Conservation (phyloP, 495 filamentous ascomycete genomes). For the Lasiosphaeris hirsuta region DNA sequence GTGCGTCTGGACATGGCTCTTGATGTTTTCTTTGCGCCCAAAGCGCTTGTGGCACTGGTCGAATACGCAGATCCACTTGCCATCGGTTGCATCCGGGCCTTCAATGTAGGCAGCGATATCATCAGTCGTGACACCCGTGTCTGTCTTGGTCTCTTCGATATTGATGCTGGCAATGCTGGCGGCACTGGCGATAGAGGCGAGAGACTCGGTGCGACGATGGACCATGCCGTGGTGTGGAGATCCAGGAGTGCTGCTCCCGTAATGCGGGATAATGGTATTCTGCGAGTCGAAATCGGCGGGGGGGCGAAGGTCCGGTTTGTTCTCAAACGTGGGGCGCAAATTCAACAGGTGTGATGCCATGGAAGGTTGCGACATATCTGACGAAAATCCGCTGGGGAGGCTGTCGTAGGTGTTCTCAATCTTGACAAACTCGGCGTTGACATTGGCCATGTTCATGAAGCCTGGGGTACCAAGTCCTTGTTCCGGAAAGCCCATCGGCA, state of each 20-base stretch:
- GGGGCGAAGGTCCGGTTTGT: slow-evolving; percentile 33
- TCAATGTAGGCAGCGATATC: slow-evolving; percentile 83
- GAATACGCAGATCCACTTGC: slow-evolving; percentile 85
- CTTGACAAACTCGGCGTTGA: slow-evolving; percentile 51
- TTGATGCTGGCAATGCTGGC: slow-evolving; percentile 56
- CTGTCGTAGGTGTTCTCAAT: slow-evolving; percentile 46
- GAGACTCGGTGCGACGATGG: slow-evolving; percentile 47
- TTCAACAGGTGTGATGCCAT: slow-evolving; percentile 29
- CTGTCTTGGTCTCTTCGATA: slow-evolving; percentile 52
- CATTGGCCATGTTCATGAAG: slow-evolving; percentile 53
- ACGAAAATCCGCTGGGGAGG: slow-evolving; percentile 23
- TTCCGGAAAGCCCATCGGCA: slow-evolving; percentile 35
- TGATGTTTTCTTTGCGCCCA: slow-evolving; percentile 94
- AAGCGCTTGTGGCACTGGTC: slow-evolving; percentile 80
- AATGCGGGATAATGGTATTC: slow-evolving; percentile 11
- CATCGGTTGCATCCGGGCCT: slow-evolving; percentile 67
- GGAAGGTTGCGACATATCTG: slow-evolving; percentile 31
- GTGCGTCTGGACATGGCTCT: slow-evolving; percentile 95
- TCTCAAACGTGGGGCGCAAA: slow-evolving; percentile 28
- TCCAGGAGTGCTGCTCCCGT: background rate
- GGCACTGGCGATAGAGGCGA: slow-evolving; percentile 46
- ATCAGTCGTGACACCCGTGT: slow-evolving; percentile 79
- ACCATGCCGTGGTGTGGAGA: slow-evolving; percentile 35
- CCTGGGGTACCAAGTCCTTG: slow-evolving; percentile 45
- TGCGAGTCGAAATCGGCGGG: slow-evolving; percentile 19